A percentile compares a stretch with the other conserved stretches of the same genome.
Conservation (phyloP, 2,329 filamentous ascomycete species). For the Cordyceps cicadae region DNA sequence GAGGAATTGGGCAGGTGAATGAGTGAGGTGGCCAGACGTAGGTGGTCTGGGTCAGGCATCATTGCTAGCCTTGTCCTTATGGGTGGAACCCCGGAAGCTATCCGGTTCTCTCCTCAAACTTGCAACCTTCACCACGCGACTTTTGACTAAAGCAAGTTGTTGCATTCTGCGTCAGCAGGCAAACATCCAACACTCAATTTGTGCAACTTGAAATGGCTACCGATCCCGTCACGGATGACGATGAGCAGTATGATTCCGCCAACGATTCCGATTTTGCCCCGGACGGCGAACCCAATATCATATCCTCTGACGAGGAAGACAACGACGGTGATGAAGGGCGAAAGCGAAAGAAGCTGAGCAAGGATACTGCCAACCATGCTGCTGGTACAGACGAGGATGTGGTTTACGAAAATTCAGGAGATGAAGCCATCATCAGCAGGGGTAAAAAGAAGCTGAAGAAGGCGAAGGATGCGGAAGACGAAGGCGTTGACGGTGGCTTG, state of each 20-base stretch:
- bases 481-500: slow-evolving; percentile 51
- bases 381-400: slow-evolving; percentile 30
- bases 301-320: slow-evolving; percentile 43
- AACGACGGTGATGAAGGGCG: slow-evolving; percentile 24
- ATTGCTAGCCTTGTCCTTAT: not conserved
- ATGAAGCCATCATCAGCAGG: slow-evolving; percentile 59
- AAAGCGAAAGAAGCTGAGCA: slow-evolving; percentile 9
- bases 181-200: not conserved
- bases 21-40: not conserved
- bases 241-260: slow-evolving; percentile 58
- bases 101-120: not conserved
- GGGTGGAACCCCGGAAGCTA: slow-evolving; percentile 1
- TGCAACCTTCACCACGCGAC: not conserved
- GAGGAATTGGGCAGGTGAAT: not conserved
- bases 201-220: slow-evolving; percentile 31
- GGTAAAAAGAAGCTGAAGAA: slow-evolving; percentile 45
- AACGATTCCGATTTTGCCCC: slow-evolving; percentile 67
- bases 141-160: not conserved
- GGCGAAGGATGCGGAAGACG: slow-evolving; percentile 39
- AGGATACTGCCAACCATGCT: slow-evolving; percentile 16
- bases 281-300: slow-evolving; percentile 41
- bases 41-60: not conserved
- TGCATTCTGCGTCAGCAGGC: not conserved
- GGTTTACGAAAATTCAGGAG: slow-evolving; percentile 61
- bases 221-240: slow-evolving; percentile 34